Base-by-base conservation (phyloP, 2,329 filamentous ascomycete species). In the Lachnellula subtilissima region DNA sequence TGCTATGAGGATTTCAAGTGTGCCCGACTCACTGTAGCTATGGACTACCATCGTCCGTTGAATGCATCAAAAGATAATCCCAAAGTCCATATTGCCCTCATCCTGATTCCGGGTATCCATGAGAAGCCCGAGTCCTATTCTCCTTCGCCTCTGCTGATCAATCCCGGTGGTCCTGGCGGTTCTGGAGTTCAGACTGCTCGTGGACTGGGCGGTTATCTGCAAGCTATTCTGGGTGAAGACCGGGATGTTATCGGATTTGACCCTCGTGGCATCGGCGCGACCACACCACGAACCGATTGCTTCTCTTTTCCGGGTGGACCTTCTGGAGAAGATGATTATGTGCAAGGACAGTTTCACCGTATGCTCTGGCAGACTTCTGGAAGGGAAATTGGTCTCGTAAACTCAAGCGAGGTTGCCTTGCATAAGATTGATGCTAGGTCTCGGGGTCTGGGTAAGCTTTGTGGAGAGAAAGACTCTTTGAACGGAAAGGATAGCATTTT, bases 211-310 rank as follows among this genome's bases (percentile, higher is more conserved):
- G 17, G 37, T 2, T 40, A 52, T 5, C 53, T 78, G 1, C 75
- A 75, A 39, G 50, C 58, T 1, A 60, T 74, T 19, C 64, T 76
- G 15, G 76, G 75, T 37, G 50, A 56, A 0, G 70, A 75, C 42
- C 71, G 73, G 58, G 74, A 78, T 56, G 64, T 79, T 19, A 70
- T 80, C 48, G 74, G 76, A 1, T 79, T 79, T 52, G 77, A 79
- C 60, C 77, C 77, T 1, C 71, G 77, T 17, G 76, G 76, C 69
- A 73, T 82, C 23, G 78, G 78, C 4, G 71, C 75, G 7, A 79
- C 79, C 2, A 72, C 76, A 1, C 79, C 79, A 3, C 68, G 77
- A 19, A 69, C 80, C 14, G 77, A 81, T 50, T 83, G 80, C 63
- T 83, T 78, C 76, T 69, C 69, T 5, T 50, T 67, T 74, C 43